Conservation (phyloP, 148 eudicot genomes). For the Tetragonia tetragonoides region DNA sequence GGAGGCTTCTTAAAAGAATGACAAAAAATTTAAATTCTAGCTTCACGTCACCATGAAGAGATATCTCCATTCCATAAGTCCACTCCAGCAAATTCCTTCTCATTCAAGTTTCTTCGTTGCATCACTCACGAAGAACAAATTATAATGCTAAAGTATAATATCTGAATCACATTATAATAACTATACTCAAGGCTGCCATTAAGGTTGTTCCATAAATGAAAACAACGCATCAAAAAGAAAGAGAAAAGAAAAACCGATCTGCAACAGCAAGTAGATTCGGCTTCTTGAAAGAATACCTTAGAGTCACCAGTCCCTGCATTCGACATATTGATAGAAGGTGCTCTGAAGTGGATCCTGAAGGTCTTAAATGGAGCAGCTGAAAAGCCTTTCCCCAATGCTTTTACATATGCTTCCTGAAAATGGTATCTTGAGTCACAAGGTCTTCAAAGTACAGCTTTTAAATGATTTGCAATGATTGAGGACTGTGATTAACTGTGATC, state of each 20-base stretch:
- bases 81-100: not conserved
- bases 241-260: too few species aligned
- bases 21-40: not conserved
- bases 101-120: not conserved
- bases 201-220: not conserved
- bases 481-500: too few species aligned
- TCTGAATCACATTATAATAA: not conserved
- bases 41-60: not conserved
- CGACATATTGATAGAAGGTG: constrained; percentile 11
- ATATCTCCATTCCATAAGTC: not conserved
- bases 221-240: not conserved
- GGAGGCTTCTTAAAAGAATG: not conserved
- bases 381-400: constrained; percentile 88
- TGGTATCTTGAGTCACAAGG: not conserved
- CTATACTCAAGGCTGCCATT: not conserved
- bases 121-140: not conserved
- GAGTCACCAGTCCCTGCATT: constrained; percentile 22
- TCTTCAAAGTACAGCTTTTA: not conserved
- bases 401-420: constrained; percentile 88
- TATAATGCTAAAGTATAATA: not conserved
- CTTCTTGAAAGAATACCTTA: constrained; percentile 38
- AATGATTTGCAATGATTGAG: not conserved
- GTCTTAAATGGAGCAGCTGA: constrained; percentile 84
- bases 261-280: too few species aligned
- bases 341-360: constrained; percentile 49